Percentiles rank a stretch among this genome's conserved stretches.
Conservation (phyloP, 306 rosid genomes). For the Astragalus glycyphyllos region DNA sequence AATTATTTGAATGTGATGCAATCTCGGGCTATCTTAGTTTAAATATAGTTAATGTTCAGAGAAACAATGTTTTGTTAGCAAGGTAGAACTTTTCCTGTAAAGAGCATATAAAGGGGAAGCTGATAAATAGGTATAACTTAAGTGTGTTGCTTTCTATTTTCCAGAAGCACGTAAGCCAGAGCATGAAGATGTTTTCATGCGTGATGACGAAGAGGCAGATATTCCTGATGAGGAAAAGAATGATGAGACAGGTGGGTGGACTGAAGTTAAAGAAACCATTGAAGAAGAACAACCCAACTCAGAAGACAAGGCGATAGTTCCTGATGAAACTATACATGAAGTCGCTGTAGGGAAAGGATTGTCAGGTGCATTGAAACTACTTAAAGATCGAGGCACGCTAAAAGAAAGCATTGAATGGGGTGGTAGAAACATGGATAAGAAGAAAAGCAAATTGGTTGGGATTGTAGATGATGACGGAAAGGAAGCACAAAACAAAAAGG, state of each 20-base stretch:
- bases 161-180: constrained; percentile 89
- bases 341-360: constrained; percentile 88
- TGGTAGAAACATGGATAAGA: constrained; percentile 99
- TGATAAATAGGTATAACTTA: constrained; percentile 24
- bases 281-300: constrained; percentile 56
- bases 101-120: constrained; percentile 15
- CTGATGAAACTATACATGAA: constrained; percentile 93
- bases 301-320: constrained; percentile 64
- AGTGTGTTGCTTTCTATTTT: constrained; percentile 41
- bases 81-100: constrained; percentile 14
- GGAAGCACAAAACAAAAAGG: constrained; percentile 68
- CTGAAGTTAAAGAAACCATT: constrained; percentile 72
- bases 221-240: constrained; percentile 55
- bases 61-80: constrained; percentile 23
- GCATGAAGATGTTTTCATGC: constrained; percentile 87
- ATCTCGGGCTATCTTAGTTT: constrained; percentile 22
- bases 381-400: constrained; percentile 90
- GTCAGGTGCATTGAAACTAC: constrained; percentile 83
- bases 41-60: constrained; percentile 29
- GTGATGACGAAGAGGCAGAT: constrained; percentile 70
- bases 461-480: constrained; percentile 68
- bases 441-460: constrained; percentile 92
- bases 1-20: constrained; percentile 20
- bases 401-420: constrained; percentile 96
- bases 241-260: constrained; percentile 82